Evolutionary conservation across 495 filamentous ascomycete species (phyloP).

Genomic region (Aspergillus leporis): DNA sequence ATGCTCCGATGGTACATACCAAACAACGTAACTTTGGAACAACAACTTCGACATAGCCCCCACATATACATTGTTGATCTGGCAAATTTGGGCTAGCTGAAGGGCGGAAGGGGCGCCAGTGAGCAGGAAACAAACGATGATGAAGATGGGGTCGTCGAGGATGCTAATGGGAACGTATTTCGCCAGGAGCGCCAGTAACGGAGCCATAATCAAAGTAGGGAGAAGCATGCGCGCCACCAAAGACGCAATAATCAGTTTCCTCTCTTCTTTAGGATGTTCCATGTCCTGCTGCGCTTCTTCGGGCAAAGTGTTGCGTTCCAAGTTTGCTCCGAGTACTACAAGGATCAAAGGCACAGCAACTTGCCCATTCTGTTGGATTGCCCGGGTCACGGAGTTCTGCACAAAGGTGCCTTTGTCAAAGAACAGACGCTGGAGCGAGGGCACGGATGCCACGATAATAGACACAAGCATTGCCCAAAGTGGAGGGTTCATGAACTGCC

Average conservation of each 20-base stretch:
- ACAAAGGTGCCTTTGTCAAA: slow-evolving; percentile 89
- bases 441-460: slow-evolving; percentile 88
- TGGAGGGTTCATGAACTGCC: slow-evolving; percentile 97
- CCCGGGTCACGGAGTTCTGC: slow-evolving; percentile 87
- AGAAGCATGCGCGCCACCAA: slow-evolving; percentile 89
- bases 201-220: slow-evolving; percentile 89
- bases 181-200: slow-evolving; percentile 83
- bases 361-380: slow-evolving; percentile 78
- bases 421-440: slow-evolving; percentile 77
- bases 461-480: slow-evolving; percentile 95
- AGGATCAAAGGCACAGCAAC: slow-evolving; percentile 95
- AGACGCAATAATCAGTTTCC: slow-evolving; percentile 79
- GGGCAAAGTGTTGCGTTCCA: slow-evolving; percentile 73
- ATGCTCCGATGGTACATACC: slow-evolving; percentile 53
- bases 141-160: slow-evolving; percentile 94
- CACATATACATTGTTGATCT: slow-evolving; percentile 96
- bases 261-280: slow-evolving; percentile 66
- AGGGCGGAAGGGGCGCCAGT: slow-evolving; percentile 92
- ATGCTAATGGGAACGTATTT: slow-evolving; percentile 94
- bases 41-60: slow-evolving; percentile 87
- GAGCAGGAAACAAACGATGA: slow-evolving; percentile 95
- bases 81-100: slow-evolving; percentile 96
- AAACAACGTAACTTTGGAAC: slow-evolving; percentile 97
- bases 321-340: slow-evolving; percentile 93
- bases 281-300: slow-evolving; percentile 53